Evolutionary conservation across 306 rosid genomes (phyloP), one percentile per base, ranked within the genome.

Genomic region (Hippophae tibetana): DNA sequence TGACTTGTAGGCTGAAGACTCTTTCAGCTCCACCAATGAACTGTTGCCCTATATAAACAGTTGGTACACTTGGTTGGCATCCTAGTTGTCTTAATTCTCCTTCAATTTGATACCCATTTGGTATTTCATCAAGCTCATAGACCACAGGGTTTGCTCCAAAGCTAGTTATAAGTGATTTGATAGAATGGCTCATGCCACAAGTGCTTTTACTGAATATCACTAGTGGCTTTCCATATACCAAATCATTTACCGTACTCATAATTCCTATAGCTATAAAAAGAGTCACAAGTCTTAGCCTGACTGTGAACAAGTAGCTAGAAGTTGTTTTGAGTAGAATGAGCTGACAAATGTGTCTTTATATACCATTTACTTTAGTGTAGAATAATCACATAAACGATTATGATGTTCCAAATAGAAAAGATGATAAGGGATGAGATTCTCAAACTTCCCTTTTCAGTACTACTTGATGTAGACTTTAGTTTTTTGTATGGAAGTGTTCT

Each of bases 201-300:
- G 69, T 65, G 55, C 67, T 79, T 83, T 85, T 89, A 87, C 92
- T 87, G 81, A 87, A 87, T 72, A 87, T 84, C 79, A 84, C 95
- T 72, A 87, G 79, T 1, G 89, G 81, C 76, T 77, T 87, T 31
- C 75, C 81, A 38, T 65, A 86, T 12, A 81, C 92, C 84, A 81
- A 47, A 57, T 75, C 64, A 27, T 73, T 62, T 31, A 31, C 38
- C 4, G 38, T 31, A 31, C 4, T 31, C 38, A 31, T 18, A 18
- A 18, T 31, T 31, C 38, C 38, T 31, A 31, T 31, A 31, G 2
- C 38, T 31, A 31, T 31, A 31, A 31, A 31, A 31, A 31, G 38
- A 31, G 38, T 31, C 38, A 31, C 38, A 31, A 31, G 38, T 31
- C 38, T 31, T 2, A 31, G 38, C 1, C 38, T 31, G 5, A 31